phyloP scores from a whole-genome alignment of 306 rosid species.

The Prunus mira region DNA sequence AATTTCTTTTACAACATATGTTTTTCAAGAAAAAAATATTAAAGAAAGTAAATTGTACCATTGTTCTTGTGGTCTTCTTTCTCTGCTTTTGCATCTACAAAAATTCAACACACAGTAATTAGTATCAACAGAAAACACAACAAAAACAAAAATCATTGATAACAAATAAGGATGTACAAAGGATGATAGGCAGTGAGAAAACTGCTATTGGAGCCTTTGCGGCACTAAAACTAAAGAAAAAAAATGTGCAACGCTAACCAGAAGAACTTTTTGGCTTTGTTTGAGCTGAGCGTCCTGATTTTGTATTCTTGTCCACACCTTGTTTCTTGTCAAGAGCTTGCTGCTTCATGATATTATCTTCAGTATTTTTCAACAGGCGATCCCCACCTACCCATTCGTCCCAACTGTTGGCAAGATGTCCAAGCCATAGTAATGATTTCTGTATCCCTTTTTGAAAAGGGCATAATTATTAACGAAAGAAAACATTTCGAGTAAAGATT shows the following conservation, averaged over 20 bases:
- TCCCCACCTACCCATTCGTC: slow-evolving; percentile 92
- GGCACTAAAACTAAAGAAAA: neutral
- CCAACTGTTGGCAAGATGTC: slow-evolving; percentile 94
- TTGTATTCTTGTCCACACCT: slow-evolving; percentile 64
- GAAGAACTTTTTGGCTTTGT: slow-evolving; percentile 56
- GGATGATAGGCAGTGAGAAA: too few relatives aligned
- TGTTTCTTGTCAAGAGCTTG: slow-evolving; percentile 64
- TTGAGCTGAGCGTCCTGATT: slow-evolving; percentile 68
- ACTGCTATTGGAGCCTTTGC: neutral
- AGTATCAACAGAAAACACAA: neutral
- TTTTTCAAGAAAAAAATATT: neutral
- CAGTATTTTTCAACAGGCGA: slow-evolving; percentile 70
- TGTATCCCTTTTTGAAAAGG: slow-evolving; percentile 49
- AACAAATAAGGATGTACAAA: neutral
- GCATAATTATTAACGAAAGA: slow-evolving; percentile 42
- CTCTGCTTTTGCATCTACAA: slow-evolving; percentile 69
- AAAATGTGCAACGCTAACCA: slow-evolving; percentile 37
- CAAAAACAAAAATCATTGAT: neutral
- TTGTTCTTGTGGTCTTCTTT: slow-evolving; percentile 71
- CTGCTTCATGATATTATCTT: slow-evolving; percentile 71
- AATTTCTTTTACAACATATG: slow-evolving; percentile 3
- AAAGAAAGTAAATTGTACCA: slow-evolving; percentile 37
- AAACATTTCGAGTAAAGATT: slow-evolving; percentile 11
- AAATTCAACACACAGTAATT: slow-evolving; percentile 21
- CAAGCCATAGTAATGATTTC: slow-evolving; percentile 59